Conservation (phyloP, 257 asterid genomes). For the Verbascum thapsus region DNA sequence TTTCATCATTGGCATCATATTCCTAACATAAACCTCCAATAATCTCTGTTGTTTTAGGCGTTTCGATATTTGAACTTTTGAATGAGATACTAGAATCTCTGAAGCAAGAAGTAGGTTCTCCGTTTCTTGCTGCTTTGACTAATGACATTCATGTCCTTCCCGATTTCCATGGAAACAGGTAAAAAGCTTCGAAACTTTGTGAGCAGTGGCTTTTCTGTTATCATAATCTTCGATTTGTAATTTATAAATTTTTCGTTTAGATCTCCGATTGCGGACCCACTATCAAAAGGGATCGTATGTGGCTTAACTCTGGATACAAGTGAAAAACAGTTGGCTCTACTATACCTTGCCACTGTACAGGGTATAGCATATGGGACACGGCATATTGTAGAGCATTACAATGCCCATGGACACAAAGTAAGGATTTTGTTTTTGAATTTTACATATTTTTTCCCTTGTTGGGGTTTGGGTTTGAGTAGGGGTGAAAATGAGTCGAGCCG, state of each 20-base stretch:
- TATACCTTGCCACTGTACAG: conserved; percentile 84
- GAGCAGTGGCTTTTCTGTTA: neutral
- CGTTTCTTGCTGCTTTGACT: conserved; percentile 83
- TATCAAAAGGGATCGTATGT: conserved; percentile 76
- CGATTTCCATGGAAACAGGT: conserved; percentile 99
- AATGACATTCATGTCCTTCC: conserved; percentile 78
- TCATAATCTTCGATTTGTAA: conserved; percentile 19
- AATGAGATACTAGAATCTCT: conserved; percentile 72
- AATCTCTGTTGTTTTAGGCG: conserved; percentile 43
- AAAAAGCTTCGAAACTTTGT: conserved; percentile 26
- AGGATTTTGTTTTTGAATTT: conserved; percentile 6
- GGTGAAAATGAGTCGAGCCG: no score
- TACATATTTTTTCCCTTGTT: no score
- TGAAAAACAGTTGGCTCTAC: conserved; percentile 88
- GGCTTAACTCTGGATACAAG: conserved; percentile 88
- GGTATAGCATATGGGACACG: conserved; percentile 96
- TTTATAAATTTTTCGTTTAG: conserved; percentile 49
- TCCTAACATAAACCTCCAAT: neutral
- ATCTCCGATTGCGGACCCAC: conserved; percentile 97
- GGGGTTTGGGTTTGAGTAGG: no score
- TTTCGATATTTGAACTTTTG: conserved; percentile 76
- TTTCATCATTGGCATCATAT: no score
- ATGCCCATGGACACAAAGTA: conserved; percentile 90
- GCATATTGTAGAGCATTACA: conserved; percentile 91
- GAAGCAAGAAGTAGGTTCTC: conserved; percentile 59